Base-by-base conservation (phyloP, 2,329 filamentous ascomycete species). In the Cryphonectria naterciae region DNA sequence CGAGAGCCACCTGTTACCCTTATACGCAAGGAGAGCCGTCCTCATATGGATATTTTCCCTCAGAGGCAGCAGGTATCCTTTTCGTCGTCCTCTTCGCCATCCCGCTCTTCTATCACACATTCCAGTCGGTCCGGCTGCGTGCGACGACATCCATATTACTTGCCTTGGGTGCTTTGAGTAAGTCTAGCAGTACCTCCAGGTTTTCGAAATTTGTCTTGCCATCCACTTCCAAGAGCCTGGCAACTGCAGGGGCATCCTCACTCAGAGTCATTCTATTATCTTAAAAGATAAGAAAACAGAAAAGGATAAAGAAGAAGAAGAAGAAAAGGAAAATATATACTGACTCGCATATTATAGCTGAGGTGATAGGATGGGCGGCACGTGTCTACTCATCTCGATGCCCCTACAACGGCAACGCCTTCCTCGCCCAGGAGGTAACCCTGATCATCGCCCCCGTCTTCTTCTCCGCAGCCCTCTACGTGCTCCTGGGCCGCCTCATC, bases 381-480 rank as follows among this genome's bases (percentile, higher is more conserved):
- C 80, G 85, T 43, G 81, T 83, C 4, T 86, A 83, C 83, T 85
- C 84, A 13, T 76, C 83, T 22, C 74, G 82, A 65, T 87, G 85
- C 68, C 83, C 84, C 1, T 86, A 86, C 74, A 85, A 85, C 75
- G 70, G 76, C 17, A 81, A 81, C 19, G 83, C 84, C 17, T 87
- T 86, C 70, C 76, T 86, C 6, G 83, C 86, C 76, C 85, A 87
- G 73, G 86, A 86, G 58, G 84, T 82, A 1, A 82, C 81, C 15
- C 81, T 83, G 65, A 80, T 82, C 69, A 79, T 83, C 68, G 78
- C 77, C 11, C 85, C 85, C 13, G 83, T 83, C 7, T 86, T 87
- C 78, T 85, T 85, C 75, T 85, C 84, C 19, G 85, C 84, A 1
- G 85, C 83, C 1, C 80, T 86, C 65, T 87, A 87, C 75, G 77